Evolutionary conservation across 139 green algal genomes (phyloP), one percentile per base, ranked within the genome.

Genomic region (Auxenochlorella pyrenoidosa): DNA sequence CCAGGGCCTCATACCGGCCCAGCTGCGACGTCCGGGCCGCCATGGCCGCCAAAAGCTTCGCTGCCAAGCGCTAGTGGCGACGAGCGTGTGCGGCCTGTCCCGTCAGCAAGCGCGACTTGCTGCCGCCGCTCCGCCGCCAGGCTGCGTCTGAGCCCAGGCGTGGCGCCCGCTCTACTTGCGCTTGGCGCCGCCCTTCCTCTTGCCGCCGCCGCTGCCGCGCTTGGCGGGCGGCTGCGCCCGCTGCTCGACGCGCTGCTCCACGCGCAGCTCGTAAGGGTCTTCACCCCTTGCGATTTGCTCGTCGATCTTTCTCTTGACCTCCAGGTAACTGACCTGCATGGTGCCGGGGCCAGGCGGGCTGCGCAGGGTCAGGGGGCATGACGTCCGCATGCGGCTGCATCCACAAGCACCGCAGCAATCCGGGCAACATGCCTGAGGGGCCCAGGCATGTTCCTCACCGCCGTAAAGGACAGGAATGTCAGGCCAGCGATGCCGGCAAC

Each of bases 301-400:
- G 41, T 88, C 84, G 22, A 88, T 88, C 75, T 76, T 88, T 34
- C 72, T 38, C 72, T 75, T 82, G 16, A 87, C 83, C 21, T 87
- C 83, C 0, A 75, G 28, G 40, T 76, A 87, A 54, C 51, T 76
- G 26, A 87, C 54, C 54, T 63, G 54, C 54, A 54, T 10, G 10
- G 47, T 6, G 47, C 10, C 47, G 47, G 8, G 47, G 47, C 47
- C 47, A 10, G 8, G 47, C 10, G 47, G 47, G 47, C 8, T n/a
- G 10, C 47, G 47, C 47, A 54, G 6, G 8, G 47, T 54, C 47
- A 54, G 47, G 10, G 47, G 47, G 8, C n/a, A n/a, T n/a, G n/a
- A n/a, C n/a, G n/a, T n/a, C n/a, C n/a, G 47, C 47, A 58, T 58
- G 47, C 6, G 47, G 47, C 47, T 6, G 47, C 47, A 58, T n/a